Percentiles rank a stretch among this genome's conserved stretches.
These are phyloP conservation scores for Tricholoma furcatifolium DNA, from an alignment of 768 basidiomycete species.

Conservation along the genomic window DNA sequence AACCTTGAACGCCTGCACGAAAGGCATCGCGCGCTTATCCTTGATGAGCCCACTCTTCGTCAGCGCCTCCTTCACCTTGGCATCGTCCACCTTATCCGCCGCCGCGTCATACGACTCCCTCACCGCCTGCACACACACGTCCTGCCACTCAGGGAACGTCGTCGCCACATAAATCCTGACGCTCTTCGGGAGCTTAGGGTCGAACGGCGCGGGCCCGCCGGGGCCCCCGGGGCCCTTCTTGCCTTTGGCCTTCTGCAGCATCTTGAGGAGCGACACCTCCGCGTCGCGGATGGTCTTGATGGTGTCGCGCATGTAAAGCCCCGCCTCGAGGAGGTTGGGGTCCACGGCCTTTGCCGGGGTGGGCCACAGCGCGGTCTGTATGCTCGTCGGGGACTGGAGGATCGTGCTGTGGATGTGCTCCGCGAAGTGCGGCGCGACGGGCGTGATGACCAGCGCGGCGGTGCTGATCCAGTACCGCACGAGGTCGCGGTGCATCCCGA, in stretches of 20 bases:
- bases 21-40: constrained; percentile 96
- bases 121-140: constrained; percentile 72
- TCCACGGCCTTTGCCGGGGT: constrained; percentile 60
- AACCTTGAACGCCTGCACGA: constrained; percentile 92
- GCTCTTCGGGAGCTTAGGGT: constrained; percentile 82
- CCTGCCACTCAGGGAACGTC: constrained; percentile 93
- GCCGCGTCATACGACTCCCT: constrained; percentile 62
- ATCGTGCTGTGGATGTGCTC: constrained; percentile 86
- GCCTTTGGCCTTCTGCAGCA: constrained; percentile 74
- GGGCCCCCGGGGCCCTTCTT: constrained; percentile 44
- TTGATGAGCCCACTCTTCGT: constrained; percentile 79
- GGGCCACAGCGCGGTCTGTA: constrained; percentile 87
- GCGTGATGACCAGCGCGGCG: constrained; percentile 78
- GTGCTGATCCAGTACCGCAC: constrained; percentile 81
- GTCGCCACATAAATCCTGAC: constrained; percentile 91
- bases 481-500: constrained; percentile 90
- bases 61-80: constrained; percentile 66
- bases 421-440: constrained; percentile 91
- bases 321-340: constrained; percentile 65
- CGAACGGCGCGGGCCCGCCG: constrained; percentile 54
- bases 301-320: constrained; percentile 85
- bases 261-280: constrained; percentile 76
- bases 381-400: constrained; percentile 69
- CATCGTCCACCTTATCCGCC: constrained; percentile 76
- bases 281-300: constrained; percentile 91